These are phyloP conservation scores for Yarrowia sp. DNA, from an alignment of 805 yeast species.

Conservation along the genomic window DNA sequence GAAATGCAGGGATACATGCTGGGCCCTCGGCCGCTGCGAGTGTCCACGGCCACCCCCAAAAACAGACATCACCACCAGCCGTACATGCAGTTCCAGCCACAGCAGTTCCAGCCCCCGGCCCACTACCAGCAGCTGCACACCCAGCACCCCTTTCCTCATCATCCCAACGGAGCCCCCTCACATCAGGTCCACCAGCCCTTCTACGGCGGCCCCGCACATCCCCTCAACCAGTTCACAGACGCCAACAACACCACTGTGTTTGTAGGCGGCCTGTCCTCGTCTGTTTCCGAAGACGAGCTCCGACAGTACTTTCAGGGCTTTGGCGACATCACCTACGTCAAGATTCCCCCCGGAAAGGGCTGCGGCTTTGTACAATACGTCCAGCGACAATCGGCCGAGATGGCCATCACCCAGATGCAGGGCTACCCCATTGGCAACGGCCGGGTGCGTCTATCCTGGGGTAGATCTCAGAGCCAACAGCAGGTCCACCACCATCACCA, in stretches of 20 bases:
- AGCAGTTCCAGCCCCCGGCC: slow-evolving; percentile 27
- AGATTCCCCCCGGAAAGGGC: slow-evolving; percentile 72
- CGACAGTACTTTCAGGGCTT: slow-evolving; percentile 61
- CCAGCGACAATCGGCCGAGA: slow-evolving; percentile 77
- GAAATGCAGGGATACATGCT: slow-evolving; percentile 81
- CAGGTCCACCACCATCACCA: slow-evolving; percentile 34
- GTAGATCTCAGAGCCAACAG: slow-evolving; percentile 50
- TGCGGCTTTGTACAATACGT: slow-evolving; percentile 88
- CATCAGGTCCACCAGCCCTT: slow-evolving; percentile 31
- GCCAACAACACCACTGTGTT: slow-evolving; percentile 80
- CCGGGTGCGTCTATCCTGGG: slow-evolving; percentile 85
- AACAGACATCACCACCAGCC: slow-evolving; percentile 39
- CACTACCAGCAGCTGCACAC: slow-evolving; percentile 25
- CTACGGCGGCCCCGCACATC: slow-evolving; percentile 38
- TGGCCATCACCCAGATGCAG: slow-evolving; percentile 82
- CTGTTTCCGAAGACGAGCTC: slow-evolving; percentile 58
- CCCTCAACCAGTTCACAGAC: slow-evolving; percentile 62
- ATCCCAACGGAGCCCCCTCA: neutral
- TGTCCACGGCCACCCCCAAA: slow-evolving; percentile 65
- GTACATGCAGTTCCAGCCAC: slow-evolving; percentile 24
- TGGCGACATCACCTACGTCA: slow-evolving; percentile 61
- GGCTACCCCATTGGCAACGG: slow-evolving; percentile 85
- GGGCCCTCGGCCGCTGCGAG: slow-evolving; percentile 73
- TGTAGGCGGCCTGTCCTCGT: slow-evolving; percentile 68
- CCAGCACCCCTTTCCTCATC: slow-evolving; percentile 25